Percentiles rank a stretch among this genome's conserved stretches.
These are phyloP conservation scores for Cladosporium sp. DNA, from an alignment of 2,329 filamentous ascomycete genomes.

Conservation along the genomic window DNA sequence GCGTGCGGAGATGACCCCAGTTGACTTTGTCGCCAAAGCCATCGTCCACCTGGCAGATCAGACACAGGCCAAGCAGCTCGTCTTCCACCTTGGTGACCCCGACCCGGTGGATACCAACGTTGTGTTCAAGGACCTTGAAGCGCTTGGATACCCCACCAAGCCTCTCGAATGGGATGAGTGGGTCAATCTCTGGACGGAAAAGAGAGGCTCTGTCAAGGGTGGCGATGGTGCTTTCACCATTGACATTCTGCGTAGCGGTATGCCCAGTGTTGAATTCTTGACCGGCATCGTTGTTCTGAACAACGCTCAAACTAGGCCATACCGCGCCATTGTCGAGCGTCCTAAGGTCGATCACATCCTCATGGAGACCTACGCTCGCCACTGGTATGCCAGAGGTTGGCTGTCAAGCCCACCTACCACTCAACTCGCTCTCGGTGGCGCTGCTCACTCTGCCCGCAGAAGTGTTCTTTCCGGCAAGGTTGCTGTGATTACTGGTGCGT, in stretches of 20 bases:
- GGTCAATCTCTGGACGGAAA: slow-evolving; percentile 72
- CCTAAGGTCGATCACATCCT: slow-evolving; percentile 69
- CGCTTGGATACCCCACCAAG: slow-evolving; percentile 70
- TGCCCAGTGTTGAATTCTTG: slow-evolving; percentile 73
- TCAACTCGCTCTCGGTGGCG: slow-evolving; percentile 47
- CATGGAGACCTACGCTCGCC: slow-evolving; percentile 75
- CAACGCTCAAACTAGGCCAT: slow-evolving; percentile 65
- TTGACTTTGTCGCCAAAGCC: slow-evolving; percentile 75
- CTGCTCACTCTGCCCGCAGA: slow-evolving; percentile 46
- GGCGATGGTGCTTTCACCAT: slow-evolving; percentile 74
- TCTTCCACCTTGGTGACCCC: slow-evolving; percentile 76
- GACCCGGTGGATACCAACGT: slow-evolving; percentile 65
- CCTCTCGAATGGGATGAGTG: slow-evolving; percentile 70
- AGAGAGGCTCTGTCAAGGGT: slow-evolving; percentile 63
- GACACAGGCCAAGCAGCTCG: slow-evolving; percentile 59
- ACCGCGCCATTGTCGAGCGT: slow-evolving; percentile 59
- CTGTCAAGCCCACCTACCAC: slow-evolving; percentile 62
- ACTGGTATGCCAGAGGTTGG: slow-evolving; percentile 81
- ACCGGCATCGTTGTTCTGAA: slow-evolving; percentile 71
- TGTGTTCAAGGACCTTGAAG: slow-evolving; percentile 64
- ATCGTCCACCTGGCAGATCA: slow-evolving; percentile 70
- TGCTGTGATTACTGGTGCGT: slow-evolving; percentile 76
- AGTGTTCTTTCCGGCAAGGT: slow-evolving; percentile 68
- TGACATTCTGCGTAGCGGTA: slow-evolving; percentile 76
- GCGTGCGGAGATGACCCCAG: slow-evolving; percentile 81